These are phyloP conservation scores for Rhizophagus sp. DNA, from an alignment of 192 early-diverging fungal genomes.

Conservation along the genomic window DNA sequence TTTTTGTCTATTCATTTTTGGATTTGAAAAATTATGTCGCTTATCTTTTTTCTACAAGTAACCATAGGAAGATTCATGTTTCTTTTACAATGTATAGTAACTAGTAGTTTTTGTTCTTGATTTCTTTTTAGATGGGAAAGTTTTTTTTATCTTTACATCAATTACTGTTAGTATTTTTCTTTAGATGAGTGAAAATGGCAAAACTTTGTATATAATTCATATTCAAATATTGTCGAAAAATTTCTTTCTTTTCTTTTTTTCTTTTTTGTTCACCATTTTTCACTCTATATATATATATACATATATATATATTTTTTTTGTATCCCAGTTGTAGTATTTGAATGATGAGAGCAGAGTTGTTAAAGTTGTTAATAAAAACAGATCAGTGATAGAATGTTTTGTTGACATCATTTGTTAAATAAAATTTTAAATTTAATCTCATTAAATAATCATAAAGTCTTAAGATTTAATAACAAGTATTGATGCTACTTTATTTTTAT, in stretches of 20 bases:
- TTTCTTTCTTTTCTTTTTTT: neutral
- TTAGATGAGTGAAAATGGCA: neutral
- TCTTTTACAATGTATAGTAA: neutral
- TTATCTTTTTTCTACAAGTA: neutral
- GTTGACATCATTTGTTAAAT: neutral
- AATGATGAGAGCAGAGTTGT: too few relatives aligned
- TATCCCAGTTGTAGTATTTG: neutral
- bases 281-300: neutral
- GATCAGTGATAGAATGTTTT: neutral
- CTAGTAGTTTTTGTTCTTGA: neutral
- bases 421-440: neutral
- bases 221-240: neutral
- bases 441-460: neutral
- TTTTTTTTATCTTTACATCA: neutral
- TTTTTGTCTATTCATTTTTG: neutral
- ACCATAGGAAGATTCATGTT: neutral
- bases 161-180: neutral
- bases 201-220: conserved; percentile 1
- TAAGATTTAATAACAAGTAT: too few relatives aligned
- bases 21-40: neutral
- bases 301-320: neutral
- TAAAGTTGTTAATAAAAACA: neutral
- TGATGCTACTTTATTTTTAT: too few relatives aligned
- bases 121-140: neutral
- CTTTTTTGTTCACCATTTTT: neutral